These are phyloP conservation scores for Trichocomaceae sp. DNA, from an alignment of 2,329 filamentous ascomycete genomes.

Conservation along the genomic window DNA sequence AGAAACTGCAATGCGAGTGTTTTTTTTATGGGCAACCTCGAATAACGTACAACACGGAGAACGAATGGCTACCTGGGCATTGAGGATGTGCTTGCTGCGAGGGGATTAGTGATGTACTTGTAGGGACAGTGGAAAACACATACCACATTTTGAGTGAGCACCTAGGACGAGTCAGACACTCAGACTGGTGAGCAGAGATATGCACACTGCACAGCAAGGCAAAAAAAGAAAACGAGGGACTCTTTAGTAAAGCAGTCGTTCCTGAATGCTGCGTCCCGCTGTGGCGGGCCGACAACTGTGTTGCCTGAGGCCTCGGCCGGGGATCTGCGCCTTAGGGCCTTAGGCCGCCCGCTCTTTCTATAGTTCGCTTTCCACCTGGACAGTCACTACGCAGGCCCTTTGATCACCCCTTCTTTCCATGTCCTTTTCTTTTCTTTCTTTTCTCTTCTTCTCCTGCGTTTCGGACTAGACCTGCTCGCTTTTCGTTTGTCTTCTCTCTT, in stretches of 20 bases:
- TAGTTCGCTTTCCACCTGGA: no score
- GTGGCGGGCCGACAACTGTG: background rate
- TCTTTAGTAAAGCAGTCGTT: no score
- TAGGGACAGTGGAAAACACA: background rate
- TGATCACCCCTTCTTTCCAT: background rate
- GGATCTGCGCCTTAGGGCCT: background rate
- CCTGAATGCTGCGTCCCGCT: background rate
- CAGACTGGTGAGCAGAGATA: no score
- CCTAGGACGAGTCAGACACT: background rate
- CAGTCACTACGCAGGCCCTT: background rate
- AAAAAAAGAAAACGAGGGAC: background rate
- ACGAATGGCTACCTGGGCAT: constrained; percentile 93
- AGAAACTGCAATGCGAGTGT: background rate
- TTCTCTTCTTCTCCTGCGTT: background rate
- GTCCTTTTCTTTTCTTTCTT: background rate
- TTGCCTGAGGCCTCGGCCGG: background rate
- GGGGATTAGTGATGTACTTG: background rate
- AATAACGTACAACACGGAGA: constrained; percentile 77
- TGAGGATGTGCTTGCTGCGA: constrained; percentile 88
- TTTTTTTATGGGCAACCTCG: background rate
- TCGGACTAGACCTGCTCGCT: background rate
- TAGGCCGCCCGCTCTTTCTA: background rate
- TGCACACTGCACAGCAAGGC: background rate
- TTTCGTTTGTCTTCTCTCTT: background rate
- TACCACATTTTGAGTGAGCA: constrained; percentile 3